Base-by-base conservation (phyloP, 176 grass and related monocot genomes). In the Echinochloa phyllopogon region DNA sequence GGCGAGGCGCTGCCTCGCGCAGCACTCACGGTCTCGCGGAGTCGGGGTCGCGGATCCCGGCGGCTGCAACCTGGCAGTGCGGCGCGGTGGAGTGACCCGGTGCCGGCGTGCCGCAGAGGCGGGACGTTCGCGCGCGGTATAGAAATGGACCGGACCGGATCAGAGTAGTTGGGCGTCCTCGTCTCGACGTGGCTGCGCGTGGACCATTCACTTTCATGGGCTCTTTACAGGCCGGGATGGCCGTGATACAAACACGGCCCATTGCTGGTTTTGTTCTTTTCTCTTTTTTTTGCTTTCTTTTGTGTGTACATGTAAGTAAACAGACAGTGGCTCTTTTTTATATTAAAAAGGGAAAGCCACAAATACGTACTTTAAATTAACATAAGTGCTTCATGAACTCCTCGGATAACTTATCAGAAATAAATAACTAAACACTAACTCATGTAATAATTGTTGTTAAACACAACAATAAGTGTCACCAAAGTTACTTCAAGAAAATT, bases 141-240 rank as follows among this genome's bases (percentile, higher is more conserved):
- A 12, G n/a, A 33, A 33, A 33, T 33, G 29, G 29, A 33, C 29
- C 29, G 29, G 29, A 44, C 55, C 4, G 12, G 38, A n/a, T 33
- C 9, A n/a, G 65, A 24, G 25, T 7, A 20, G 60, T 41, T 27
- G 87, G 25, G 65, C 66, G 68, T 76, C 42, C 67, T 59, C 51
- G 13, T 49, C 49, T 60, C n/a, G 70, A 93, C 88, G 88, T 88
- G 69, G 88, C 80, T 63, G 24, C 67, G 78, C 56, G 13, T n/a
- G 55, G 52, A 81, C 60, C 85, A 21, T 77, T 80, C 56, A 5
- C 11, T 14, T 25, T n/a, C 3, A 11, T 55, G 80, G 65, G 23
- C 8, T 18, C 4, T 20, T 83, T 4, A 62, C 45, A 24, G 36
- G 8, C 36, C 18, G 64, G 53, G 7, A 72, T n/a, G 45, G 10